Conservation (phyloP, 148 eudicot species). For the Camellia japonica region DNA sequence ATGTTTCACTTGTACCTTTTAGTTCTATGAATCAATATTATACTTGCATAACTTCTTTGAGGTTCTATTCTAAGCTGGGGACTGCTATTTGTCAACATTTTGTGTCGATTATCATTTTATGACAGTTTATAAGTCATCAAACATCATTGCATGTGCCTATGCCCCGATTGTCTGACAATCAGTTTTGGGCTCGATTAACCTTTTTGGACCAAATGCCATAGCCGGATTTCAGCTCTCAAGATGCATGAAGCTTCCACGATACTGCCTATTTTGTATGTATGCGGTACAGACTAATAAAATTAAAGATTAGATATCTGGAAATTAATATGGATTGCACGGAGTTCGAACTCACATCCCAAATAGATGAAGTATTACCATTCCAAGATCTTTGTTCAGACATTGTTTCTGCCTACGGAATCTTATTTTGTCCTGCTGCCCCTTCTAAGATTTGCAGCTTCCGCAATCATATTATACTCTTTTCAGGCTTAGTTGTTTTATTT, state of each 20-base stretch:
- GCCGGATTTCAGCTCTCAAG: neutral
- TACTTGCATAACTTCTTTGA: neutral
- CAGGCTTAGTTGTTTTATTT: neutral
- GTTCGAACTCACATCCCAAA: neutral
- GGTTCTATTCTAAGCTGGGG: neutral
- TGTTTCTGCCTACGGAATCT: neutral
- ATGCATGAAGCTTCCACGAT: neutral
- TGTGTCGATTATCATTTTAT: neutral
- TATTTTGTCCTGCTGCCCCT: neutral
- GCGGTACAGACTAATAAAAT: neutral
- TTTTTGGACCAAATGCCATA: neutral
- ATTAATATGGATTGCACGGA: neutral
- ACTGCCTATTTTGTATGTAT: neutral
- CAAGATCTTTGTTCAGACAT: neutral
- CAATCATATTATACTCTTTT: neutral
- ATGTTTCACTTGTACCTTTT: neutral
- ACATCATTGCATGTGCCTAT: neutral
- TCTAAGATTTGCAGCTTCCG: constrained; percentile 3
- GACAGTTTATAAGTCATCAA: neutral
- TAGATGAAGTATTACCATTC: neutral
- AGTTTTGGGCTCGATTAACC: neutral
- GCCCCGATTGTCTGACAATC: no score
- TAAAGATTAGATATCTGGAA: neutral
- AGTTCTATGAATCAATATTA: neutral
- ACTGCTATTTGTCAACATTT: neutral